phyloP scores from a whole-genome alignment of 2,329 filamentous ascomycete genomes.

The Mycosphaerella sp. region DNA sequence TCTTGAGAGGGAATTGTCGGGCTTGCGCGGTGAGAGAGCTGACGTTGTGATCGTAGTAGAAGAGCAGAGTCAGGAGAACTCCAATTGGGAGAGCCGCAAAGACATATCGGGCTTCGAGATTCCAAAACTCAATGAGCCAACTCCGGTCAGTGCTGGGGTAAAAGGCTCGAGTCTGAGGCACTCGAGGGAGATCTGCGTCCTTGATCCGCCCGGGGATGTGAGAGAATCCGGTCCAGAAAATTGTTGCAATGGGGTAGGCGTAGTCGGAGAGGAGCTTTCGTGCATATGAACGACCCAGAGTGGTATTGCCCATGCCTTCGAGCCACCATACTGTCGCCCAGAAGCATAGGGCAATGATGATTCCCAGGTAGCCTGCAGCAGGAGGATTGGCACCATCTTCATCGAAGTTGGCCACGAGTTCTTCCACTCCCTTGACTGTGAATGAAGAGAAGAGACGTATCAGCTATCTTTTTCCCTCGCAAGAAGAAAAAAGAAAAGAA shows the following conservation, averaged over 20 bases:
- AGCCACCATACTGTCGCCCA: slow-evolving; percentile 47
- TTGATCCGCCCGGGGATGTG: slow-evolving; percentile 46
- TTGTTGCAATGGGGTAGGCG: slow-evolving; percentile 47
- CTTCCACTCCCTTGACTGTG: slow-evolving; percentile 51
- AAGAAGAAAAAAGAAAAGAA: too few relatives aligned
- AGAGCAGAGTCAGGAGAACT: slow-evolving; percentile 48
- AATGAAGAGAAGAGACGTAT: slow-evolving; percentile 4
- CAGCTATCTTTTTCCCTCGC: background rate
- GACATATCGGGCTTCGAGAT: slow-evolving; percentile 46
- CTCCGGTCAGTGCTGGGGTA: slow-evolving; percentile 41
- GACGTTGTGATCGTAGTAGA: slow-evolving; percentile 53
- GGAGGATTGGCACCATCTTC: slow-evolving; percentile 27
- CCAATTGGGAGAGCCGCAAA: slow-evolving; percentile 50
- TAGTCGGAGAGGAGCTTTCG: slow-evolving; percentile 48
- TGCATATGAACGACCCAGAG: slow-evolving; percentile 40
- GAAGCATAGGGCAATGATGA: slow-evolving; percentile 48
- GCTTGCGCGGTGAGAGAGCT: slow-evolving; percentile 52
- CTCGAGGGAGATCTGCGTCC: slow-evolving; percentile 36
- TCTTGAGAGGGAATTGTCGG: slow-evolving; percentile 50
- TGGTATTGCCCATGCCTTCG: slow-evolving; percentile 45
- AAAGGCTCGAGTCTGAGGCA: slow-evolving; percentile 44
- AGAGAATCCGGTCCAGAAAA: slow-evolving; percentile 51
- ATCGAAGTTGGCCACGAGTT: slow-evolving; percentile 48
- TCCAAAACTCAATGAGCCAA: slow-evolving; percentile 51
- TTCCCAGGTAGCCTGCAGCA: slow-evolving; percentile 44